Percentiles rank a stretch among this genome's conserved stretches.
Conservation (phyloP, 2,329 filamentous ascomycete species). For the Hypoxylon sp. region DNA sequence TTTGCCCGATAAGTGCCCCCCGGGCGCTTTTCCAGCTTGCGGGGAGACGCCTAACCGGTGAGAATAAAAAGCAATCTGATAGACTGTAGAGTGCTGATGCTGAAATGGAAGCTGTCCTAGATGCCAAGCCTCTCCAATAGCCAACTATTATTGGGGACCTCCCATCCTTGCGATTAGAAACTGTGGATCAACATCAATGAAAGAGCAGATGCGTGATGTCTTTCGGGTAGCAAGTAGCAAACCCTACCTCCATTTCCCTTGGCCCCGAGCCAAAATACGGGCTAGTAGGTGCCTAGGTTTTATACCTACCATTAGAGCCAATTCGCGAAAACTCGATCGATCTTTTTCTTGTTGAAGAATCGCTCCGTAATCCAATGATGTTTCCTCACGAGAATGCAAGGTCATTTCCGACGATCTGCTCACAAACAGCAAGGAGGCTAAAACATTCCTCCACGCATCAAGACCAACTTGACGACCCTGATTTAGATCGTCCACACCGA, state of each 20-base stretch:
- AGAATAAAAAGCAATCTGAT: constrained; percentile 17
- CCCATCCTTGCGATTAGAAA: constrained; percentile 25
- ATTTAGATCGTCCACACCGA: constrained; percentile 29
- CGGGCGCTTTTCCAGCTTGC: constrained; percentile 2
- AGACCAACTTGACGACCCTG: constrained; percentile 27
- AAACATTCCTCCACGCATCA: constrained; percentile 34
- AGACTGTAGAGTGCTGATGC: constrained; percentile 18
- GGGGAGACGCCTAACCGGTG: constrained; percentile 17
- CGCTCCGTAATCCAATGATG: constrained; percentile 4
- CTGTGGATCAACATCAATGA: constrained; percentile 21
- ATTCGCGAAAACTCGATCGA: constrained; percentile 15
- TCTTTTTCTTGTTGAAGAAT: constrained; percentile 13
- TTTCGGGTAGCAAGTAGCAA: constrained; percentile 28
- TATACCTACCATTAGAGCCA: constrained; percentile 20
- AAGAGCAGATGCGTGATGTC: constrained; percentile 17
- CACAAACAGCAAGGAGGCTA: constrained; percentile 26
- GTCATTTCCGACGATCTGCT: constrained; percentile 21
- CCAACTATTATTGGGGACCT: constrained; percentile 27
- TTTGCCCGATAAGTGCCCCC: constrained; percentile 11
- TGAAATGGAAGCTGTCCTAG: constrained; percentile 21
- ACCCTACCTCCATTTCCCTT: constrained; percentile 19
- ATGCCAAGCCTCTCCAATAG: constrained; percentile 34
- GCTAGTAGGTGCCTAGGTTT: constrained; percentile 17
- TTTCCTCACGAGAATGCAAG: constrained; percentile 21
- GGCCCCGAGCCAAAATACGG: constrained; percentile 9